Evolutionary conservation across 2,329 filamentous ascomycete genomes (phyloP).

Genomic region (Arthrinium phaeospermum): DNA sequence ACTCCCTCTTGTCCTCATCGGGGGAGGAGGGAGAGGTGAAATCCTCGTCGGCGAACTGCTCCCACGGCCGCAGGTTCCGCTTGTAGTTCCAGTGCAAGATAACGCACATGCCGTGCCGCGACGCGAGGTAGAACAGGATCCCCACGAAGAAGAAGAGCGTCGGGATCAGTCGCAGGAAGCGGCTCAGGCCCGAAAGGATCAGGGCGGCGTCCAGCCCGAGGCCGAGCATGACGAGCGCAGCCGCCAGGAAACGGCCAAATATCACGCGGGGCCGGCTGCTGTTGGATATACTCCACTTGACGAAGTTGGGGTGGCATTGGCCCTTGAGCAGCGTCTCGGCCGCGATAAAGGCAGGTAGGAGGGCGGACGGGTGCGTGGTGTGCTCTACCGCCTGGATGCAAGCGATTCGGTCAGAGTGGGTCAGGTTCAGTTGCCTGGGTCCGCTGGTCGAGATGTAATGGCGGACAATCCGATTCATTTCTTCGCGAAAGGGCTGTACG

Average conservation of each 20-base stretch:
- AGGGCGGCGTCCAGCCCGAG: slow-evolving; percentile 40
- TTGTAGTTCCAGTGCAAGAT: slow-evolving; percentile 38
- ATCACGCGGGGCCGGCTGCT: slow-evolving; percentile 42
- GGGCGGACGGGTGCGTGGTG: slow-evolving; percentile 52
- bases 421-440: slow-evolving; percentile 45
- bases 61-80: slow-evolving; percentile 48
- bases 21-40: slow-evolving; percentile 16
- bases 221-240: slow-evolving; percentile 32
- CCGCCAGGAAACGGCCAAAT: slow-evolving; percentile 36
- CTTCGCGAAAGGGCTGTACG: slow-evolving; percentile 48
- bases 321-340: slow-evolving; percentile 44
- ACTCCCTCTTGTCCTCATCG: slow-evolving; percentile 19
- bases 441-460: slow-evolving; percentile 46
- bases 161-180: slow-evolving; percentile 37
- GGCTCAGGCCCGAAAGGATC: slow-evolving; percentile 37
- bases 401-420: slow-evolving; percentile 43
- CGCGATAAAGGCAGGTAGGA: slow-evolving; percentile 45
- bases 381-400: slow-evolving; percentile 47
- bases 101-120: slow-evolving; percentile 45
- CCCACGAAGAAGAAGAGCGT: slow-evolving; percentile 44
- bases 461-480: slow-evolving; percentile 42
- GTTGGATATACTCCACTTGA: slow-evolving; percentile 45
- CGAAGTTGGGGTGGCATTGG: slow-evolving; percentile 47
- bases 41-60: slow-evolving; percentile 33
- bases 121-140: slow-evolving; percentile 40